A percentile compares a stretch with the other conserved stretches of the same genome.
Conservation (phyloP, 1,139 yeast species). For the Saccharomyces hybrid region DNA sequence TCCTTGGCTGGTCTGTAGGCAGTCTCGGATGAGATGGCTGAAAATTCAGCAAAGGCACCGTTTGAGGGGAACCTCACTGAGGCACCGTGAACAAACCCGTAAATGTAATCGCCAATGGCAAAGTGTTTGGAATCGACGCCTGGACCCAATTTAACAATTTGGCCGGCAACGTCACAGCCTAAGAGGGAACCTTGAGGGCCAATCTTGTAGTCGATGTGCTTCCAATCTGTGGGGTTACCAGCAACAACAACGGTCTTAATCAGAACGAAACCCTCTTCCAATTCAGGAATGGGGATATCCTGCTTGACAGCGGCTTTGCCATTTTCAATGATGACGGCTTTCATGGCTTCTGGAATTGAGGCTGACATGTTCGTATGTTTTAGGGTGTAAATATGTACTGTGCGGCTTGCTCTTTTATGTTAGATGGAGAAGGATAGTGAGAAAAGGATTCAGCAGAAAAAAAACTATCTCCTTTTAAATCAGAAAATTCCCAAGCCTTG, state of each 20-base stretch:
- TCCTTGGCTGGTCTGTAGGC: conserved; percentile 31
- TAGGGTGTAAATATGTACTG: no score
- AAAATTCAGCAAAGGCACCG: conserved; percentile 61
- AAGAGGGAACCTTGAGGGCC: conserved; percentile 42
- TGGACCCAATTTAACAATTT: conserved; percentile 49
- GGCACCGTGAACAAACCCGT: conserved; percentile 44
- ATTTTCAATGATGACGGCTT: conserved; percentile 32
- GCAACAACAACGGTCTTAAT: conserved; percentile 55
- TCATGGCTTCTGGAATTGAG: conserved; percentile 26
- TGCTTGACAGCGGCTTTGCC: conserved; percentile 23
- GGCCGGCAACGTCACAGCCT: conserved; percentile 59
- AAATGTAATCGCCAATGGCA: conserved; percentile 49
- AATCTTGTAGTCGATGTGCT: conserved; percentile 39
- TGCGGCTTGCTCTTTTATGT: no score
- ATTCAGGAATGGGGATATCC: conserved; percentile 35
- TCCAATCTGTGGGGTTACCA: conserved; percentile 73
- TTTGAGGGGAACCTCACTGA: conserved; percentile 32
- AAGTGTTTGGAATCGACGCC: conserved; percentile 37
- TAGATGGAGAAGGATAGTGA: not conserved
- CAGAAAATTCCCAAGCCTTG: not conserved
- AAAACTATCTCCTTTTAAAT: not conserved
- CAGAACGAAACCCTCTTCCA: conserved; percentile 40
- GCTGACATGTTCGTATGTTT: not conserved
- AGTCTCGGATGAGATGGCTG: conserved; percentile 35
- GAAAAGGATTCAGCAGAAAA: no score